Percentiles rank a stretch among this genome's conserved stretches.
phyloP scores from a whole-genome alignment of 1,139 yeast genomes.

The Starmera stellimalicola region DNA sequence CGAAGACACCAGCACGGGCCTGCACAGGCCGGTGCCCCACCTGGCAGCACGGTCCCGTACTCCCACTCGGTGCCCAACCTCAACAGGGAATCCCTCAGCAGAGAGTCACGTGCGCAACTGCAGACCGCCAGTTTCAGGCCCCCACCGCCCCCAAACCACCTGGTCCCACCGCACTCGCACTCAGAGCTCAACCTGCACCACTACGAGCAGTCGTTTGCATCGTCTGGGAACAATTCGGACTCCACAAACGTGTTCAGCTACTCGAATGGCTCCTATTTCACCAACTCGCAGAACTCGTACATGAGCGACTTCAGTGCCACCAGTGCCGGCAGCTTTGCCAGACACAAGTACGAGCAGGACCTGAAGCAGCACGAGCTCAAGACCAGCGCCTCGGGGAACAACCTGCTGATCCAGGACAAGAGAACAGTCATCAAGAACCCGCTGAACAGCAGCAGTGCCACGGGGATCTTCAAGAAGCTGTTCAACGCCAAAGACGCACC shows the following conservation, averaged over 20 bases:
- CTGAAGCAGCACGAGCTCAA: constrained; percentile 15
- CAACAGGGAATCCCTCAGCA: no score
- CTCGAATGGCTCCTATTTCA: constrained; percentile 20
- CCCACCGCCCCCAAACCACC: constrained; percentile 1
- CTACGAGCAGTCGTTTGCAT: background rate
- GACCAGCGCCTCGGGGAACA: constrained; percentile 18
- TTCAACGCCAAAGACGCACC: constrained; percentile 14
- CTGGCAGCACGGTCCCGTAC: constrained; percentile 7
- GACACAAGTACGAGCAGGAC: constrained; percentile 51
- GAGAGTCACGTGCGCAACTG: no score
- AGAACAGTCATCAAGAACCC: constrained; percentile 3
- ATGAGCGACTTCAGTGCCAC: constrained; percentile 73
- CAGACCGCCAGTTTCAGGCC: constrained; percentile 7
- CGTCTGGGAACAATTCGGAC: background rate
- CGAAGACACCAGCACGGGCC: background rate
- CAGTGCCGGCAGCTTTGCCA: constrained; percentile 75
- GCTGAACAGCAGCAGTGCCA: background rate
- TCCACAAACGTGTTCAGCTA: constrained; percentile 20
- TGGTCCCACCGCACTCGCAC: constrained; percentile 4
- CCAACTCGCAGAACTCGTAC: constrained; percentile 17
- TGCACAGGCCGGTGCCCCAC: no score
- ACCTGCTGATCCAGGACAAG: constrained; percentile 15
- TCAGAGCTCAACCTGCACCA: background rate
- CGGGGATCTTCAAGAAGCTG: constrained; percentile 9
- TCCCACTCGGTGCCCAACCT: constrained; percentile 11